Base-by-base conservation (phyloP, 1,284 basidiomycete species). In the Sphaerobolus stellatus region DNA sequence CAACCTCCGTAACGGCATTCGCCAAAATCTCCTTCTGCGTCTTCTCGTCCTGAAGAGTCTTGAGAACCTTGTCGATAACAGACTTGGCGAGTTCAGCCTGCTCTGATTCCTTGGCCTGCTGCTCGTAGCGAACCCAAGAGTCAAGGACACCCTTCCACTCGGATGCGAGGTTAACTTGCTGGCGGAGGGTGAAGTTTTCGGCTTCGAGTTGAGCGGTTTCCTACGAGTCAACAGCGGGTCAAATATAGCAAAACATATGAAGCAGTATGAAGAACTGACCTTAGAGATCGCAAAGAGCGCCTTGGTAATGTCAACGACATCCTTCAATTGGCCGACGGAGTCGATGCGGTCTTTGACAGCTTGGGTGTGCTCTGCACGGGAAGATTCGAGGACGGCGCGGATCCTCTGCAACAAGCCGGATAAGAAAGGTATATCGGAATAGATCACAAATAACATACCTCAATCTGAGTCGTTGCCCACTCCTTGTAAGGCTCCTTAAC, bases 91-190 rank as follows among this genome's bases (percentile, higher is more conserved):
- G 86, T 53, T 92, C 88, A 31, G 83, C 80, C 83, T 99, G 97
- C 79, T 99, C 94, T 67, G 82, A 89, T 81, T 99, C 95, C 78
- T 97, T 94, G 71, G 88, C 81, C 74, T 95, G 92, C 70, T 97
- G 94, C 80, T 99, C 96, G 75, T 86, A 95, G 68, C 96, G 90
- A 58, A 96, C 95, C 95, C 96, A 98, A 70, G 90, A 92, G 81
- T 99, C 97, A 57, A 99, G 84, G 34, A 99, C 95, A 34, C 86
- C 65, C 80, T 98, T 99, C 71, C 98, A 80, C 78, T 99, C 97
- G 49, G 88, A 63, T 34, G 94, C 88, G 64, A 98, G 77, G 48
- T 83, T 85, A 61, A 90, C 87, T 75, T 92, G 90, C 79, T 99
- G 96, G 67, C 85, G 82, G 69, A 95, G 89, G 58, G 91, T 85